Evolutionary conservation across 1,284 basidiomycete genomes (phyloP).

Genomic region (Porphyrellus sp.): DNA sequence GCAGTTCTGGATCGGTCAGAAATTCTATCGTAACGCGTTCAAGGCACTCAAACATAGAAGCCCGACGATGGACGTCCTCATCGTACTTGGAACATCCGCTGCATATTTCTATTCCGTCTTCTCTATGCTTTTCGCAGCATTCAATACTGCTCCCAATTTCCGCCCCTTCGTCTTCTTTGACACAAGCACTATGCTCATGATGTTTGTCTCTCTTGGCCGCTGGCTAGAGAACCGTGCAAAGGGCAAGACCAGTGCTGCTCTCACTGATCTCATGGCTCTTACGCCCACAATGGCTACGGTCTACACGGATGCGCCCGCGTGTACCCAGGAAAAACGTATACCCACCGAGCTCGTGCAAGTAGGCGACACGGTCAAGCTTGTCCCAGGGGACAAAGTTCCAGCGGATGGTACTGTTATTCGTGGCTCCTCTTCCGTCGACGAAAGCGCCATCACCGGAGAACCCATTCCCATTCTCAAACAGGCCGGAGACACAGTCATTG

Average conservation of each 20-base stretch:
- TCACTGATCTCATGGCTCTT: slow-evolving; percentile 94
- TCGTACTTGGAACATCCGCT: slow-evolving; percentile 92
- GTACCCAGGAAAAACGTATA: slow-evolving; percentile 84
- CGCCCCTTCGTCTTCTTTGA: slow-evolving; percentile 95
- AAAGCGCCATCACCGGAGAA: slow-evolving; percentile 97
- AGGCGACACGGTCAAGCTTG: slow-evolving; percentile 90
- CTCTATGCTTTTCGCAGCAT: slow-evolving; percentile 65
- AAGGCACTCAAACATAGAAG: slow-evolving; percentile 87
- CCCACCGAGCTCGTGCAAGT: slow-evolving; percentile 94
- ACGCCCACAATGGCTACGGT: slow-evolving; percentile 95
- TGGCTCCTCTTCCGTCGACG: slow-evolving; percentile 89
- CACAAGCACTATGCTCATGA: slow-evolving; percentile 98
- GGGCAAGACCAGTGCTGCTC: slow-evolving; percentile 93
- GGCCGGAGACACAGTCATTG: slow-evolving; percentile 82
- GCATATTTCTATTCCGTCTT: slow-evolving; percentile 89
- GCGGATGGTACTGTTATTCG: slow-evolving; percentile 90
- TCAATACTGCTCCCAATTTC: slow-evolving; percentile 62
- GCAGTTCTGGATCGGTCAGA: slow-evolving; percentile 87
- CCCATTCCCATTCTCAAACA: slow-evolving; percentile 88
- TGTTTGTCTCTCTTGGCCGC: slow-evolving; percentile 93
- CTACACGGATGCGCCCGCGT: slow-evolving; percentile 78
- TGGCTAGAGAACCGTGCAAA: slow-evolving; percentile 97
- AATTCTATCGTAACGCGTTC: slow-evolving; percentile 88
- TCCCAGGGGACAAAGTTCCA: slow-evolving; percentile 95
- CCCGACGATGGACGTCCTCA: slow-evolving; percentile 96